Evolutionary conservation across 441 rosid genomes (phyloP), one percentile per base, ranked within the genome.

Genomic region (Melastoma candidum): DNA sequence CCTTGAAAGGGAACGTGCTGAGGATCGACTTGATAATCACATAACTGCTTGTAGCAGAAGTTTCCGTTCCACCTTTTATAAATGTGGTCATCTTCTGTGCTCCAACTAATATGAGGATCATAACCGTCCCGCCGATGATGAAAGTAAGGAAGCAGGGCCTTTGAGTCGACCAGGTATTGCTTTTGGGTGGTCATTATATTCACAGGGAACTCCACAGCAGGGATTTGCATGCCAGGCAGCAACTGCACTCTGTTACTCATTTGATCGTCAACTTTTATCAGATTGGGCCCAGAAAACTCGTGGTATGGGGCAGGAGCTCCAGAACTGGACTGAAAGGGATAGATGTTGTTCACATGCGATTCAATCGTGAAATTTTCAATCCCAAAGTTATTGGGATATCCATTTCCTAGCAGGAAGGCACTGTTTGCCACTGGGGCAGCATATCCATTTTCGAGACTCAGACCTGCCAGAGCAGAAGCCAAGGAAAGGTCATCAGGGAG

Each of bases 401-500:
- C 73, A 60, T 62, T 51, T 11, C 71, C 77, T 43, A 63, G 53
- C 48, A 66, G 61, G 52, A 65, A 47, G 22, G 62, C 48, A 54
- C 50, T 54, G 17, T 60, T 55, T 3, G 68, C 58, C 26, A 72
- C 63, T 51, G 74, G 58, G 39, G 64, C 59, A 47, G 51, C 54
- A 62, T 68, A 48, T 44, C 73, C 75, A 56, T 65, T 54, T 57
- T 55, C 66, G 44, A 79, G 71, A 61, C 67, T 74, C 53, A 75
- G 53, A 27, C 77, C 80, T 47, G 72, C 57, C 71, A 83, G 77
- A 53, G 87, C 72, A 59, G 82, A 73, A 54, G 78, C 70, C 63
- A 87, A 77, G 49, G 77, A 60, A 7, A 64, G 75, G 63, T 75
- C 87, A 68, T 78, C 76, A 0, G 81, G 88, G 49, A 80, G 68